Evolutionary conservation across 441 rosid genomes (phyloP), one percentile per base, ranked within the genome.

Genomic region (Monsonia emarginata): DNA sequence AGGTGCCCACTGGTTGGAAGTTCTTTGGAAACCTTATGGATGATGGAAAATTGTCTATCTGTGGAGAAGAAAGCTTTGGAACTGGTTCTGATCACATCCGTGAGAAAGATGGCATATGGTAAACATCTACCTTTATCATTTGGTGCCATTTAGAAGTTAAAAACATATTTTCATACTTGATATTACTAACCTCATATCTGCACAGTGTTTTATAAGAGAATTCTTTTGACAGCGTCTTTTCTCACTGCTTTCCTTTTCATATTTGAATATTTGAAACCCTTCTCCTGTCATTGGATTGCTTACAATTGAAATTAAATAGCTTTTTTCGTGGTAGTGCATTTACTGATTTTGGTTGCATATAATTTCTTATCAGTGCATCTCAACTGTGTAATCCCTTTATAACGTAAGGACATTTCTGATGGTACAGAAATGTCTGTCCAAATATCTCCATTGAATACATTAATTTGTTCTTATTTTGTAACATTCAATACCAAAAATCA

Each of bases 1-100:
- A 90, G 97, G 96, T 94, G 40, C 97, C 96, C 22, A 94, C 99
- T 0, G 99, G 97, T 25, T 89, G 99, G 99, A 89, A 89, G 67
- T 91, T 88, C 77, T 94, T 94, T 69, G 97, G 99, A 56, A 94
- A 89, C 81, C 96, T 94, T 57, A 89, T 91, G 97, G 99, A 94
- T 73, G 88, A 95, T 75, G 96, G 89, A 68, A 88, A 88, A 75
- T 73, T 94, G 86, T 91, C 97, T 32, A 74, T 91, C 63, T 94
- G 96, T 68, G 99, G 97, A 64, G 97, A 94, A 78, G 99, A 91
- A 80, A 91, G 97, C 81, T 94, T 94, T 68, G 97, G 97, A 73
- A 91, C 99, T 48, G 97, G 96, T 69, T 94, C 99, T 59, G 96
- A 90, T 85, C 97, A 94, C 79, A 81, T 94, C 71, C 90, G 92